Percentiles rank a stretch among this genome's conserved stretches.
phyloP scores from a whole-genome alignment of 257 asterid genomes.

The Solanum dulcamara region DNA sequence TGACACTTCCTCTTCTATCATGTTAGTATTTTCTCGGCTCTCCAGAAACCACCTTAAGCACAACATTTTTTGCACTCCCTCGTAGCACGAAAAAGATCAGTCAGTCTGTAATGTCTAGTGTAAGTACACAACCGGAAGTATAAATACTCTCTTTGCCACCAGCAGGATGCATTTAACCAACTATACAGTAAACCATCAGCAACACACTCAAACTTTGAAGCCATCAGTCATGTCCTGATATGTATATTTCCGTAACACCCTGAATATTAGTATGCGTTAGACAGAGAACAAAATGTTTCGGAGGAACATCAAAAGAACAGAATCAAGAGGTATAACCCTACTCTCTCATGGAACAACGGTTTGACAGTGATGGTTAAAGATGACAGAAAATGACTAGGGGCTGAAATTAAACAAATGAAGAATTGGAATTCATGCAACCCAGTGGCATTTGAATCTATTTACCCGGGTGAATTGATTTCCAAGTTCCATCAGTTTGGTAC shows the following conservation, averaged over 20 bases:
- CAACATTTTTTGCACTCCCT: neutral
- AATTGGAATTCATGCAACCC: neutral
- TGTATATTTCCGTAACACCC: neutral
- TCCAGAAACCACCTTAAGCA: neutral
- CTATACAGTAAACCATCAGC: neutral
- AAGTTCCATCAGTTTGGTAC: neutral
- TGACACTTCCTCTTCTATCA: neutral
- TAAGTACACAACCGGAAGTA: neutral
- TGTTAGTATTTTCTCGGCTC: neutral
- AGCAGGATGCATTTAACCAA: neutral
- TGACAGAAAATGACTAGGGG: neutral
- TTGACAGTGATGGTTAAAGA: neutral
- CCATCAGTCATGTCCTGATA: neutral
- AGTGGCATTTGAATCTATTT: neutral
- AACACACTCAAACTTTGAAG: neutral
- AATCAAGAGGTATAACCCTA: neutral
- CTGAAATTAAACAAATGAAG: neutral
- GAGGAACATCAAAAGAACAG: neutral
- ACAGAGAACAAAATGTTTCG: neutral
- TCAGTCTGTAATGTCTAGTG: neutral
- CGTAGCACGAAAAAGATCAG: neutral
- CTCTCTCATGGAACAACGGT: neutral
- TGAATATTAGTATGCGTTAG: neutral
- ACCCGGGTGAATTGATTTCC: neutral
- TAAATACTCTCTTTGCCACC: neutral